Percentiles rank a stretch among this genome's conserved stretches.
Conservation (phyloP, 768 basidiomycete genomes). For the Hericium erinaceus region DNA sequence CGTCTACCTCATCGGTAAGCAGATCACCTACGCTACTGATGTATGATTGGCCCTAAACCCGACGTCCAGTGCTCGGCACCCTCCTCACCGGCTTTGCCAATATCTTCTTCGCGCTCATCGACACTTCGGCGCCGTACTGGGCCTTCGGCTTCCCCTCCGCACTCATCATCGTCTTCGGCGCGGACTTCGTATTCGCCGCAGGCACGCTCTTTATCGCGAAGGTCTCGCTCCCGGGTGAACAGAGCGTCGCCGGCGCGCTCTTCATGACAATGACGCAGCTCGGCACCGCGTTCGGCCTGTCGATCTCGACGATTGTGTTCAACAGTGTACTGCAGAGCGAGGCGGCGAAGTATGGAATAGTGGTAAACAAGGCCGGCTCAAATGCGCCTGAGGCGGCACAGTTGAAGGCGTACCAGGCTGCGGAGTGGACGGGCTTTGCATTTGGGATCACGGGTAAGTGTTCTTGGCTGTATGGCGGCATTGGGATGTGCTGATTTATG, state of each 20-base stretch:
- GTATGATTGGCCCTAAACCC: neutral
- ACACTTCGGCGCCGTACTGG: constrained; percentile 55
- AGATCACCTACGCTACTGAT: neutral
- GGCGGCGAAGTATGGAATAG: constrained; percentile 24
- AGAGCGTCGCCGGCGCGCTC: constrained; percentile 64
- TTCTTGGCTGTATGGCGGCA: neutral
- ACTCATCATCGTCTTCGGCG: constrained; percentile 57
- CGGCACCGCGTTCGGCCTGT: constrained; percentile 61
- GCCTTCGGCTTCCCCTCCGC: constrained; percentile 67
- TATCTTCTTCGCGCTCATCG: constrained; percentile 61
- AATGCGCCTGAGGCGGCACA: constrained; percentile 28
- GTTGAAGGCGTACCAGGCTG: constrained; percentile 48
- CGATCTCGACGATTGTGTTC: constrained; percentile 64
- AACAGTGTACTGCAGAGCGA: constrained; percentile 36
- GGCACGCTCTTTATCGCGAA: constrained; percentile 73
- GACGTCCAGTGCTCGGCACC: constrained; percentile 39
- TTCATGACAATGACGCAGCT: constrained; percentile 79
- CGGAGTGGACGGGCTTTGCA: constrained; percentile 55
- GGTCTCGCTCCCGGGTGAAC: constrained; percentile 56
- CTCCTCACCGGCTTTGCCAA: constrained; percentile 46
- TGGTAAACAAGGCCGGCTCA: constrained; percentile 17
- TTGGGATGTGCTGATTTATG: neutral
- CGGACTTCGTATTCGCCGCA: constrained; percentile 65
- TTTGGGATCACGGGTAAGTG: constrained; percentile 51
- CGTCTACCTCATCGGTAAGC: constrained; percentile 47